Evolutionary conservation across 1,284 basidiomycete genomes (phyloP), one percentile per base, ranked within the genome.

Genomic region (Ustilago hordei): DNA sequence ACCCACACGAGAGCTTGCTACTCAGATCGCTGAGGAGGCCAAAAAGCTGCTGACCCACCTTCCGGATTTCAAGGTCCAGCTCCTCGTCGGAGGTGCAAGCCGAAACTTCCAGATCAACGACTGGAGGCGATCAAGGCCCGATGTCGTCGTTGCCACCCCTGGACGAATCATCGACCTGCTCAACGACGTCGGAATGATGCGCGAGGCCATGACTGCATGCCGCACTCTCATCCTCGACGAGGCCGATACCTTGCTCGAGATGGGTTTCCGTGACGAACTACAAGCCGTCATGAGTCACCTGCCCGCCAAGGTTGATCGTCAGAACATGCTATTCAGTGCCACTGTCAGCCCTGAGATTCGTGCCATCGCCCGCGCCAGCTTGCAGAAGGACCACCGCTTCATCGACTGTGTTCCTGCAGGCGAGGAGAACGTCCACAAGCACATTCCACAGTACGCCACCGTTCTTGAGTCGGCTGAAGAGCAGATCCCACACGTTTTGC

Each of bases 291-390:
- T 90, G 38, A 81, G 88, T 2, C 89, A 89, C 78, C 88, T 98
- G n/a, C 93, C 93, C 17, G 87, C 88, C 38, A 86, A 88, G 2
- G 89, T 91, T 0, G 86, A 91, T 64, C 91, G 95, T 23, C 94
- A 95, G 85, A 98, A 95, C 0, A 93, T 98, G 88, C 89, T 99
- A 73, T 97, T 98, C 88, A 95, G 93, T n/a, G 95, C 96, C 11
- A 98, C 90, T 19, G 89, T 90, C 55, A 89, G 88, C 48, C 83
- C 79, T 17, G 87, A 87, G 61, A 89, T 90, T 64, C 81, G 85
- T 36, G 81, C 85, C 53, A 87, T 90, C 57, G 89, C 90, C 1
- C 82, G 86, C 35, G 82, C 86, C 89, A 69, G 91, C 90, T 80
- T 93, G 89, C 87, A 89, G 28, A 85, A 86, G 52, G 89, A 91